Percentiles rank a stretch among this genome's conserved stretches.
phyloP scores from a whole-genome alignment of 2,329 filamentous ascomycete species.

The Hymenoscyphus fraxineus region DNA sequence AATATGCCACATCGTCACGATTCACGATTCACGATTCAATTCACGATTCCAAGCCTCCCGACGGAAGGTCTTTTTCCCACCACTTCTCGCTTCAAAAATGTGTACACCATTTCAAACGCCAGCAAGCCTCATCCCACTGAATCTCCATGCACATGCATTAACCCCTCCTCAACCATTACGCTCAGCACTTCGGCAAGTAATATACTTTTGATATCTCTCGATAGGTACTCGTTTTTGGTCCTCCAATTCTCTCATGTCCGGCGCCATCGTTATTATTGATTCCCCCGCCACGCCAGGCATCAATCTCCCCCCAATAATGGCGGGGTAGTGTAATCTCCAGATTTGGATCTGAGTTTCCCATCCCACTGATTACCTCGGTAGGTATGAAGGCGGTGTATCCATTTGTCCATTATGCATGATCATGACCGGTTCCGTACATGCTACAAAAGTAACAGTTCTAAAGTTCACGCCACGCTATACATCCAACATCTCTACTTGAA shows the following conservation, averaged over 20 bases:
- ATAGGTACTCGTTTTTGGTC: background rate
- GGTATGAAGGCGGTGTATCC: background rate
- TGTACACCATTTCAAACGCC: background rate
- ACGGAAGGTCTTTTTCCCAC: background rate
- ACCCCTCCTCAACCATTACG: background rate
- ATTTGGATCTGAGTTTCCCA: background rate
- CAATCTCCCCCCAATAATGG: background rate
- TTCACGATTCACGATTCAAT: background rate
- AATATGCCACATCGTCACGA: background rate
- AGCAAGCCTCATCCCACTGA: background rate
- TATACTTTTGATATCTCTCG: background rate
- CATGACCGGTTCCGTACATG: background rate
- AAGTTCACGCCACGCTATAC: background rate
- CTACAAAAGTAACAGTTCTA: background rate
- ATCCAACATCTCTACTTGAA: background rate
- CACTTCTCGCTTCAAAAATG: background rate
- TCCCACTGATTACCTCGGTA: background rate
- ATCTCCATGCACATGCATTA: background rate
- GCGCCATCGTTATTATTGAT: background rate
- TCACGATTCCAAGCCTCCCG: background rate
- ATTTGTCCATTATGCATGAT: background rate
- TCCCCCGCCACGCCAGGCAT: constrained; percentile 1
- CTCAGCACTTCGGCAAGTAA: background rate
- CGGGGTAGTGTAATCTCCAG: background rate
- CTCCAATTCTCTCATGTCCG: background rate